Base-by-base conservation (phyloP, 2,329 filamentous ascomycete species). In the Alternaria burnsii region DNA sequence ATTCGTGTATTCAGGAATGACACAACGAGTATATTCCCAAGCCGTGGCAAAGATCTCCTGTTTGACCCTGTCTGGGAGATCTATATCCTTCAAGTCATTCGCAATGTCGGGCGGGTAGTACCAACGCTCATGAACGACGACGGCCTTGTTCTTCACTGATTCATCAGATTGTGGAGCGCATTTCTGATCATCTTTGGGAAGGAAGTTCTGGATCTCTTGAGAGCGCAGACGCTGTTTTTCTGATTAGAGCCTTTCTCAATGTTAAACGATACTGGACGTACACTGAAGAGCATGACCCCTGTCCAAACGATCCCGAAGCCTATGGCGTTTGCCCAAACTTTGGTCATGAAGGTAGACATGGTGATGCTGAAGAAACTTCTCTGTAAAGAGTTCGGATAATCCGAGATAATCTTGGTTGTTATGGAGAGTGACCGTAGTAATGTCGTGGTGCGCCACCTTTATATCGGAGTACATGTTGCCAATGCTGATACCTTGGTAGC, bases 1-100 rank as follows among this genome's bases (percentile, higher is more conserved):
- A 26, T 71, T 69, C 38, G 61, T 63, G 55, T 70, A 67, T 14
- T 61, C 42, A 16, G 69, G 68, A 38, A 71, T 71, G 3, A 71
- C 65, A 50, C 55, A 63, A 38, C 69, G 61, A 9, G 68, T 46
- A 54, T 71, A 71, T 47, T 71, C 69, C 58, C 58, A 71, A 12
- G 69, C 68, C n/a, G 52, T 59, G 1, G 69, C 67, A 14, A 67
- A 58, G 11, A 69, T 46, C 34, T 69, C 66, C 10, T 56, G 32
- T 12, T 59, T 59, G 12, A 52, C 32, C 7, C 32, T 7, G 41
- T 30, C 32, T 12, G 55, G 48, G 12, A 58, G 48, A 12, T 53
- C 48, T 26, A 58, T 40, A 52, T 41, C 53, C 4, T 57, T 20
- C 18, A 60, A 28, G 16, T 60, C 58, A 30, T 60, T 46, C 7